Evolutionary conservation across 305 asterid species (phyloP).

Genomic region (Fraxinus albicans): DNA sequence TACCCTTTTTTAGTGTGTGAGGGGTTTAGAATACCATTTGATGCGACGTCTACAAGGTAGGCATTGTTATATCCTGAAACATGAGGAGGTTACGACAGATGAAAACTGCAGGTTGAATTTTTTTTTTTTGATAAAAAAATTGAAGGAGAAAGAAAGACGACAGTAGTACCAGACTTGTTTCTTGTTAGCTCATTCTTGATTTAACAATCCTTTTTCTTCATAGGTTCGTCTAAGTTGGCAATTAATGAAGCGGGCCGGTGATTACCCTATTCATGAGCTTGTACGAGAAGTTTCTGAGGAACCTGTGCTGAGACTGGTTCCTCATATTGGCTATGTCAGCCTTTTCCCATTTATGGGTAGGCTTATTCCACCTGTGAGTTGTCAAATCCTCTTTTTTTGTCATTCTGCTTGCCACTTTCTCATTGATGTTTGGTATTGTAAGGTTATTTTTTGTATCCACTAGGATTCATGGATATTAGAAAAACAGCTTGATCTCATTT

Average conservation of each 20-base stretch:
- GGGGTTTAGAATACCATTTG: not conserved
- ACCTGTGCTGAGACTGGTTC: conserved; percentile 77
- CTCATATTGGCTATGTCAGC: conserved; percentile 93
- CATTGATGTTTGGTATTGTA: not conserved
- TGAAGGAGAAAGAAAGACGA: not conserved
- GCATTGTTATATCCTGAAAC: not conserved
- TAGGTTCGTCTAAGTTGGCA: conserved; percentile 84
- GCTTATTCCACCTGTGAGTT: conserved; percentile 97
- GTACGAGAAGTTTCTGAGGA: conserved; percentile 71
- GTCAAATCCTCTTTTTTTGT: conserved; percentile 14
- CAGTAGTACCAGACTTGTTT: not conserved
- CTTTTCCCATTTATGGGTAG: conserved; percentile 87
- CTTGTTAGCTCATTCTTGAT: conserved; percentile 5
- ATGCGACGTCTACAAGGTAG: not conserved
- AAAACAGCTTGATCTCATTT: conserved; percentile 82
- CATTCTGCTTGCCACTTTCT: not conserved
- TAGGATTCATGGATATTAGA: conserved; percentile 80
- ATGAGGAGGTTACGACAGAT: not conserved
- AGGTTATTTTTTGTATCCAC: conserved; percentile 11
- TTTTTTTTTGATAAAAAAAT: not conserved
- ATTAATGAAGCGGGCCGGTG: conserved; percentile 50
- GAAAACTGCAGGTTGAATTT: not conserved
- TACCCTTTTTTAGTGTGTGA: not conserved
- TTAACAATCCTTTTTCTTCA: conserved; percentile 13
- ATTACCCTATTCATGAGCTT: conserved; percentile 66